A percentile compares a stretch with the other conserved stretches of the same genome.
Evolutionary conservation across 805 yeast species (phyloP).

Genomic region (Sugiyamaella floridensis): DNA sequence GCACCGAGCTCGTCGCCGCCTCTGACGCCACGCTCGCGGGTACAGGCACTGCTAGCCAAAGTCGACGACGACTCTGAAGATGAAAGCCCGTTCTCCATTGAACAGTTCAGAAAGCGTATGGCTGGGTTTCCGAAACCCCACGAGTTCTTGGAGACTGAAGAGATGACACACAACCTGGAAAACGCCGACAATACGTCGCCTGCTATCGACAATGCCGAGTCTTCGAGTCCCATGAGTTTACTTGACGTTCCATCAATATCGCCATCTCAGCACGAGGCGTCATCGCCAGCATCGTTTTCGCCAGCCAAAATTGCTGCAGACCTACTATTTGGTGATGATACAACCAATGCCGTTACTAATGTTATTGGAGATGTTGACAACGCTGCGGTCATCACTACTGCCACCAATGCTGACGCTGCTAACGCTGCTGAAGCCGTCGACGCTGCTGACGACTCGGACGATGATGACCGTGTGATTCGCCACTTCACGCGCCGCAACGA

Average conservation of each 20-base stretch:
- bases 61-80: constrained; percentile 1
- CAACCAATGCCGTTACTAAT: too few relatives aligned
- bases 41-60: not conserved
- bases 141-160: not conserved
- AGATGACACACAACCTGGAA: too few relatives aligned
- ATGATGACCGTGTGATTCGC: not conserved
- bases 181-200: not conserved
- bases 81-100: not conserved
- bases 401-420: not conserved
- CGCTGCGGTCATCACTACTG: too few relatives aligned
- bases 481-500: not conserved
- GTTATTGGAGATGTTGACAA: too few relatives aligned
- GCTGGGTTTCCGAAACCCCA: not conserved
- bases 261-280: too few relatives aligned
- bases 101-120: not conserved
- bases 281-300: too few relatives aligned
- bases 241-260: not conserved
- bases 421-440: not conserved
- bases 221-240: not conserved
- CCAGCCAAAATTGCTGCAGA: too few relatives aligned
- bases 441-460: not conserved
- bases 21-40: constrained; percentile 1
- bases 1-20: not conserved
- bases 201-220: not conserved
- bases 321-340: too few relatives aligned